Conservation (phyloP, 2,329 filamentous ascomycete genomes). For the Akanthomyces uredinophilus region DNA sequence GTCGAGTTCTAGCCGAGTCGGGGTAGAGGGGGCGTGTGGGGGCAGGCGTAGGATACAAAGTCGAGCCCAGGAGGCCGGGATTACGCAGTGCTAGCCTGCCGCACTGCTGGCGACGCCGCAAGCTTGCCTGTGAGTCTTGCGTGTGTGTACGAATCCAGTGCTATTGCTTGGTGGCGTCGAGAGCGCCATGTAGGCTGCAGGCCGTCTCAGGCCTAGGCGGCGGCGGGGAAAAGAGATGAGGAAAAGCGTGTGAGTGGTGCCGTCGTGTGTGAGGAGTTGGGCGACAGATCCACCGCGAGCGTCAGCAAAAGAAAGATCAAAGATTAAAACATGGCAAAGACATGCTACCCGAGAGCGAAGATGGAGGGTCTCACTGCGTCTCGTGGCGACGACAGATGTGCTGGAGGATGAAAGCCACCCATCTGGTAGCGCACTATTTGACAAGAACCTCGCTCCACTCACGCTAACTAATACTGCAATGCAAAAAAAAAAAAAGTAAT, state of each 20-base stretch:
- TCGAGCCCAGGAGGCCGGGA: constrained; percentile 8
- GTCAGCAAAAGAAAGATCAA: constrained; percentile 4
- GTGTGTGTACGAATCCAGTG: too few species aligned
- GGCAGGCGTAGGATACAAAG: constrained; percentile 1
- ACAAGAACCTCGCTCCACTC: neutral
- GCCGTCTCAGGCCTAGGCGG: constrained; percentile 1
- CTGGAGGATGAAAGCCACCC: neutral
- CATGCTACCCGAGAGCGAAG: constrained; percentile 5
- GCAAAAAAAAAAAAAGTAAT: neutral
- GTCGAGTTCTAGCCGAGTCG: constrained; percentile 11
- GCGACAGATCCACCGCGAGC: constrained; percentile 1
- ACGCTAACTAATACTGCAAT: neutral
- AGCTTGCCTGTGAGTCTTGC: too few species aligned
- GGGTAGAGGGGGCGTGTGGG: constrained; percentile 10
- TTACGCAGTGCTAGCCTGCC: neutral
- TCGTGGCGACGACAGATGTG: neutral
- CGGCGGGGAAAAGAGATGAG: constrained; percentile 3
- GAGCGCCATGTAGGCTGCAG: neutral
- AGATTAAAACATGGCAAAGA: neutral
- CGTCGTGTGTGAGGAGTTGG: neutral
- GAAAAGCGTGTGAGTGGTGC: neutral
- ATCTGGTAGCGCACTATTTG: neutral
- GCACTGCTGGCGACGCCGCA: too few species aligned
- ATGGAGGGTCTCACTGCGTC: neutral
- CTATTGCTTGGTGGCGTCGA: neutral